These are phyloP conservation scores for Fusarium marasasianum DNA, from an alignment of 2,329 filamentous ascomycete species.

Conservation along the genomic window DNA sequence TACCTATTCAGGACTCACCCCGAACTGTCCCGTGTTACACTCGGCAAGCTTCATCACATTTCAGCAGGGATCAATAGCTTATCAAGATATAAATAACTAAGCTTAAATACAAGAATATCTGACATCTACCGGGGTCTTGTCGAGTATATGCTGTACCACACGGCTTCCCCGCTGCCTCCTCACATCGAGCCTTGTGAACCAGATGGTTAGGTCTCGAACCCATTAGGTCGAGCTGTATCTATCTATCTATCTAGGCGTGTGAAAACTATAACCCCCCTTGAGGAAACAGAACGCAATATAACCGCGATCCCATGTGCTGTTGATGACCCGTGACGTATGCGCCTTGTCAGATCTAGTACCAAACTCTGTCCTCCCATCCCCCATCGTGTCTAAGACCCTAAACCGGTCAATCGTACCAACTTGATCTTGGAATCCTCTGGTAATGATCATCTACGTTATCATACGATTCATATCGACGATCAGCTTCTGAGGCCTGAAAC, in stretches of 20 bases:
- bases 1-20: not conserved
- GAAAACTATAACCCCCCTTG: not conserved
- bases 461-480: not conserved
- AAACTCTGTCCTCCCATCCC: not conserved
- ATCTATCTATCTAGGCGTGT: not conserved
- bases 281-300: not conserved
- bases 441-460: not conserved
- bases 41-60: not conserved
- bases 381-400: not conserved
- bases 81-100: not conserved
- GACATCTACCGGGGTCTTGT: not conserved
- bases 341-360: not conserved
- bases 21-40: not conserved
- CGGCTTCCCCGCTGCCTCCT: not conserved
- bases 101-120: not conserved
- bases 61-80: not conserved
- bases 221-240: not conserved
- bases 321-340: too few species aligned
- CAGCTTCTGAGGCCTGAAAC: not conserved
- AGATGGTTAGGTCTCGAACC: not conserved
- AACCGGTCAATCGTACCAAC: not conserved
- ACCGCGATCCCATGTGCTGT: not conserved
- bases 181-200: not conserved
- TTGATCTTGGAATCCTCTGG: not conserved
- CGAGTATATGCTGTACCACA: not conserved